These are phyloP conservation scores for Nicotiana rustica DNA, from an alignment of 305 asterid species.

Conservation along the genomic window DNA sequence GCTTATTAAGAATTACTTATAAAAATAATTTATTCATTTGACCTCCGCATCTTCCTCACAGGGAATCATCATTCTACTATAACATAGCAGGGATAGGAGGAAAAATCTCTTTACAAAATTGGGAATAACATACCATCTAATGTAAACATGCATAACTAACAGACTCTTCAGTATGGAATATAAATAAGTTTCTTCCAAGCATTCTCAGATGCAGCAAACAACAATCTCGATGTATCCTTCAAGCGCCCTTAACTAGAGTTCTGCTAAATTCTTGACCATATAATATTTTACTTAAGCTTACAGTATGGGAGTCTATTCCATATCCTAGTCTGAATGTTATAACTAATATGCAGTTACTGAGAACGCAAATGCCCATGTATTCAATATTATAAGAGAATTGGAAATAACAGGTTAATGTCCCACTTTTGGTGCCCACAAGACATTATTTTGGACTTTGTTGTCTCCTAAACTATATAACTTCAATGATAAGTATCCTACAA, in stretches of 20 bases:
- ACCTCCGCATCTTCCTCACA: no score
- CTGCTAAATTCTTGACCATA: background rate
- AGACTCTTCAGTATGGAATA: no score
- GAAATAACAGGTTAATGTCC: constrained; percentile 1
- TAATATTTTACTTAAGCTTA: background rate
- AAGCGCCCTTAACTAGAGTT: background rate
- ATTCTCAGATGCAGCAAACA: background rate
- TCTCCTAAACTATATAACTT: background rate
- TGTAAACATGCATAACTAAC: no score
- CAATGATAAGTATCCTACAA: background rate
- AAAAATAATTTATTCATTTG: no score
- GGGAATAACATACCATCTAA: no score
- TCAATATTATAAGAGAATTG: background rate
- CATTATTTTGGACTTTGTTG: background rate
- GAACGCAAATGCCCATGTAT: background rate
- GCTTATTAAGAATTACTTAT: no score
- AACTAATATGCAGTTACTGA: background rate
- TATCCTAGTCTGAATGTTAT: no score
- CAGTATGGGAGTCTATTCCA: background rate
- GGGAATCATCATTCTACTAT: no score
- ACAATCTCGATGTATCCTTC: background rate
- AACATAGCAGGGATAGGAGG: no score
- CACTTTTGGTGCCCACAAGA: background rate
- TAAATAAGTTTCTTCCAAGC: background rate
- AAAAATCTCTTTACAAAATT: no score